Evolutionary conservation across 2,329 filamentous ascomycete species (phyloP).

Genomic region (Tolypocladium ophioglossoides): DNA sequence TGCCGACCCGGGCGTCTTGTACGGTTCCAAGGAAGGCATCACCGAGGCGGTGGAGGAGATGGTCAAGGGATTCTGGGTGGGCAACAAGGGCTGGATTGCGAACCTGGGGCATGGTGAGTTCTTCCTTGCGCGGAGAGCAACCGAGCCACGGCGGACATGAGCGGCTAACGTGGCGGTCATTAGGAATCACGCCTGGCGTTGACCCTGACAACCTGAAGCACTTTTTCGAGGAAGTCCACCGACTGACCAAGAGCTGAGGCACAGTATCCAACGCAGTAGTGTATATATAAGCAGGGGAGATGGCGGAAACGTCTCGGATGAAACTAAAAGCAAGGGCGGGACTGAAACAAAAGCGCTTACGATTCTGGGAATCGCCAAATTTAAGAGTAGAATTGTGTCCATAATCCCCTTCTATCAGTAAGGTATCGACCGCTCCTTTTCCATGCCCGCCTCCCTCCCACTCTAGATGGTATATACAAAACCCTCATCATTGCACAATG

Average conservation of each 20-base stretch:
- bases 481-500: background rate
- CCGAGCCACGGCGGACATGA: background rate
- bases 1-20: conserved; percentile 86
- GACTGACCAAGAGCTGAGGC: conserved; percentile 40
- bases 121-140: background rate
- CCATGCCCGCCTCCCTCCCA: background rate
- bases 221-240: conserved; percentile 87
- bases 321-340: background rate
- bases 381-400: background rate
- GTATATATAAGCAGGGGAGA: background rate
- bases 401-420: background rate
- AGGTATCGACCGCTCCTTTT: background rate
- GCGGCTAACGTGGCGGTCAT: conserved; percentile 3
- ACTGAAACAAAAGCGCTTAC: background rate
- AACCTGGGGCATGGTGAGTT: conserved; percentile 86
- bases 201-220: conserved; percentile 89
- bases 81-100: conserved; percentile 89
- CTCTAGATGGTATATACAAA: background rate
- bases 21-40: conserved; percentile 73
- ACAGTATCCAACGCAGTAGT: background rate
- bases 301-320: background rate
- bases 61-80: conserved; percentile 71
- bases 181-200: conserved; percentile 88
- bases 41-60: conserved; percentile 74
- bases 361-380: background rate